phyloP scores from a whole-genome alignment of 129 eudicot genomes.

The Helianthus annuus region HanXRQr2.0-SUNRISE NC_035442.2:168744909-168745408 shows the following conservation, averaged over 20 bases:
- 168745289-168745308: constrained; percentile 56
- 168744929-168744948: background rate
- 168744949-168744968: constrained; percentile 89
- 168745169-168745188: constrained; percentile 71
- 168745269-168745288: constrained; percentile 68
- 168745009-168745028: constrained; percentile 88
- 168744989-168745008: constrained; percentile 79
- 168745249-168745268: constrained; percentile 52
- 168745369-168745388: constrained; percentile 58
- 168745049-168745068: constrained; percentile 57
- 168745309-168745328: constrained; percentile 79
- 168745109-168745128: constrained; percentile 89
- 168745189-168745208: constrained; percentile 70
- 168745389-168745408: constrained; percentile 76
- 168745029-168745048: constrained; percentile 76
- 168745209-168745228: constrained; percentile 40
- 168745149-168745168: constrained; percentile 78
- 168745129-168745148: constrained; percentile 68
- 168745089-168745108: constrained; percentile 99
- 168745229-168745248: constrained; percentile 44
- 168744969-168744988: constrained; percentile 97
- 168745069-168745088: constrained; percentile 88
- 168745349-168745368: constrained; percentile 67
- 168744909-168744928: background rate
- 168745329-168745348: constrained; percentile 86